A percentile compares a stretch with the other conserved stretches of the same genome.
phyloP scores from a whole-genome alignment of 2,329 filamentous ascomycete species.

The Neoarthrinium moseri region DNA sequence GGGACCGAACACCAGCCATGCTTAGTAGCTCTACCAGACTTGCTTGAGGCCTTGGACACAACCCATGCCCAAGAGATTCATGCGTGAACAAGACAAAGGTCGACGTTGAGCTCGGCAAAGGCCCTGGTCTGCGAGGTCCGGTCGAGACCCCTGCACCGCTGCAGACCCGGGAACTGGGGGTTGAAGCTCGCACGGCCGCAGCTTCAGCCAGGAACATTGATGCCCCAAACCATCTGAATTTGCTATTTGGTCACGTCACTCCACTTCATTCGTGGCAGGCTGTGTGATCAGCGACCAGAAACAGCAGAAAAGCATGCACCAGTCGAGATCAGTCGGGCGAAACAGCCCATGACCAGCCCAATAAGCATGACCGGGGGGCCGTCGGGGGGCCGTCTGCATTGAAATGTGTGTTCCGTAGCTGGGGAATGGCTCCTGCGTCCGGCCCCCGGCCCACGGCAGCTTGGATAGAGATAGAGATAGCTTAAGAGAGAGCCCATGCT shows the following conservation, averaged over 20 bases:
- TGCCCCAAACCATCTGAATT: slow-evolving; percentile 17
- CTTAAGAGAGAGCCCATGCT: neutral
- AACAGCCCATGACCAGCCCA: neutral
- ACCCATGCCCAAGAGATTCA: slow-evolving; percentile 10
- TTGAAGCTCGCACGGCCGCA: slow-evolving; percentile 18
- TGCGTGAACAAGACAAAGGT: slow-evolving; percentile 5
- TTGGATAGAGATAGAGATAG: no score
- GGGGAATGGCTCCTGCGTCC: slow-evolving; percentile 76
- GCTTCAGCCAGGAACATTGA: slow-evolving; percentile 8
- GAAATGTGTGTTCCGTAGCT: no score
- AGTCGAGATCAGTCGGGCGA: neutral
- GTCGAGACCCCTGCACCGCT: slow-evolving; percentile 1
- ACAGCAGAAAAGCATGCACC: slow-evolving; percentile 16
- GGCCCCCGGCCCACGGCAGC: slow-evolving; percentile 73
- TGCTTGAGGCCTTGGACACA: slow-evolving; percentile 5
- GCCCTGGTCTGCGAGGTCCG: neutral
- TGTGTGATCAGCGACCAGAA: slow-evolving; percentile 30
- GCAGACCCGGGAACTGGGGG: slow-evolving; percentile 15
- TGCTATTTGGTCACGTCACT: slow-evolving; percentile 20
- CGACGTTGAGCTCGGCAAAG: slow-evolving; percentile 8
- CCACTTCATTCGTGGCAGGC: slow-evolving; percentile 11
- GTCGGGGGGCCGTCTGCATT: neutral
- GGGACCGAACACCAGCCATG: no score
- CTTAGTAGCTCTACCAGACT: slow-evolving; percentile 10
- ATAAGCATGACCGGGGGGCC: neutral